A percentile compares a stretch with the other conserved stretches of the same genome.
phyloP scores from a whole-genome alignment of 2,329 filamentous ascomycete genomes.

The Scortechinia acanthostroma region DNA sequence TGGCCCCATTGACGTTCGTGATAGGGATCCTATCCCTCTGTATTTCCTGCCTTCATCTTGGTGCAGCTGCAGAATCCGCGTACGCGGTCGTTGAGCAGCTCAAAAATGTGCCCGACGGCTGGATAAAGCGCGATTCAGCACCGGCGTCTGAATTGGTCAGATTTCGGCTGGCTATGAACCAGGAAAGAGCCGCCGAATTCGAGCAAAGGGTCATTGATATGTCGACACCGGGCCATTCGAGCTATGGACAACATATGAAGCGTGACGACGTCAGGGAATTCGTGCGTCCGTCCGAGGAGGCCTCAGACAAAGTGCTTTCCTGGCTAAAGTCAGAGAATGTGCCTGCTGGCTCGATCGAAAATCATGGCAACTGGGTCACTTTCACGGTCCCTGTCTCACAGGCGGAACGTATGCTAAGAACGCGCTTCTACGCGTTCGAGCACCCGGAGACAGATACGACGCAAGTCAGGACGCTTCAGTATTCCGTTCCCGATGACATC shows the following conservation, averaged over 20 bases:
- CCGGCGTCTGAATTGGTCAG: conserved; percentile 8
- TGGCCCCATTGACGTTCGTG: neutral
- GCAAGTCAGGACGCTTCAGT: conserved; percentile 31
- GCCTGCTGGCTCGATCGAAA: conserved; percentile 29
- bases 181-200: conserved; percentile 27
- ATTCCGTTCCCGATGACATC: conserved; percentile 51
- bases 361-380: conserved; percentile 53
- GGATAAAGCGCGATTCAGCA: neutral
- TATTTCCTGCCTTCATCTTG: neutral
- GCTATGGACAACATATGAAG: conserved; percentile 56
- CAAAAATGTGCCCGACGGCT: neutral
- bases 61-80: neutral
- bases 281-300: conserved; percentile 38
- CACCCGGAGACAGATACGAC: neutral
- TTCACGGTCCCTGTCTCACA: conserved; percentile 40
- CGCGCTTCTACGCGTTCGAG: conserved; percentile 11
- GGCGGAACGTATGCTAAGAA: conserved; percentile 42
- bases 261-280: conserved; percentile 47
- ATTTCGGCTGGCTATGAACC: neutral
- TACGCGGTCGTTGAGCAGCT: neutral
- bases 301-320: conserved; percentile 35
- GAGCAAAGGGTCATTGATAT: conserved; percentile 52
- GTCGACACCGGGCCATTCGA: conserved; percentile 47
- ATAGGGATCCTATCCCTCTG: neutral
- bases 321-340: conserved; percentile 49